Evolutionary conservation across 2,329 filamentous ascomycete genomes (phyloP).

Genomic region (Trichocomaceae sp.): DNA sequence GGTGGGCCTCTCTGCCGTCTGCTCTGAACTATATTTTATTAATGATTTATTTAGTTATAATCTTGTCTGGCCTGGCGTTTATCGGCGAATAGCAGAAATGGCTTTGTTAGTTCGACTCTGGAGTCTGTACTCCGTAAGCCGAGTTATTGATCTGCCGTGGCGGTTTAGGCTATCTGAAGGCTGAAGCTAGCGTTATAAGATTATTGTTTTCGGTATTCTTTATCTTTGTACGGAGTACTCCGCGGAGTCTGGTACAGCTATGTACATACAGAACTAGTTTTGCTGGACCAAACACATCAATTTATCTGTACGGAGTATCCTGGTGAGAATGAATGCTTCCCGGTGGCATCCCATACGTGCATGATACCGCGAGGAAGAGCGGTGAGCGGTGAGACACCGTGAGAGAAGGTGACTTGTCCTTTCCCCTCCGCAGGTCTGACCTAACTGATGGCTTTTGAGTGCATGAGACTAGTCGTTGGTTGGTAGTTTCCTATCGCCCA

Average conservation of each 20-base stretch:
- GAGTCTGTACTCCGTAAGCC: neutral
- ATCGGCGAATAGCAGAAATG: neutral
- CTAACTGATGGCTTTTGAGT: neutral
- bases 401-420: neutral
- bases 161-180: neutral
- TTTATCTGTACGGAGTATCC: too few species aligned
- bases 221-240: too few species aligned
- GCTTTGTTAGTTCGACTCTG: neutral
- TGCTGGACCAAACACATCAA: neutral
- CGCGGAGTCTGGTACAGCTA: too few species aligned
- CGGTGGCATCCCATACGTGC: neutral
- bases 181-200: neutral
- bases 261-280: too few species aligned
- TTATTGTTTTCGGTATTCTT: too few species aligned
- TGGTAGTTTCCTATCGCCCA: neutral
- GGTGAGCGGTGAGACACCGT: neutral
- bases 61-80: neutral
- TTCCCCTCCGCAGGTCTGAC: neutral
- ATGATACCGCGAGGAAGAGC: neutral
- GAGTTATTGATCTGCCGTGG: slow-evolving; percentile 3
- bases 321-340: neutral
- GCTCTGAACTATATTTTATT: neutral
- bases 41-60: neutral
- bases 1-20: neutral
- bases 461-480: neutral